These are phyloP conservation scores for Penicillium sp. DNA, from an alignment of 2,329 filamentous ascomycete genomes.

Conservation along the genomic window DNA sequence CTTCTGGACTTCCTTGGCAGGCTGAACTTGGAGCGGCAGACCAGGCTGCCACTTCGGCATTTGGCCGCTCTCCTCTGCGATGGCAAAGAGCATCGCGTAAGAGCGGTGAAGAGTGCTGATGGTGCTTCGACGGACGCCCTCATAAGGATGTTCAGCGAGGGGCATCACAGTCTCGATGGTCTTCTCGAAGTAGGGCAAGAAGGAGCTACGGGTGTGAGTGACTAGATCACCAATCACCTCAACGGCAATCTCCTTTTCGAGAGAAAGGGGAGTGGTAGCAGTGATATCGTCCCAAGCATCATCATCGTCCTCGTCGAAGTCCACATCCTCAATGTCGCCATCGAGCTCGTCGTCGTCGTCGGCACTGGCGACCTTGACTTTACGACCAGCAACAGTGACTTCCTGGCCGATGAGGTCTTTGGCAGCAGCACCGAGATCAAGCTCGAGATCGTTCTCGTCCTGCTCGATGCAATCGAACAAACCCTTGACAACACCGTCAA, in stretches of 20 bases:
- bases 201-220: constrained; percentile 73
- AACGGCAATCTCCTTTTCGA: constrained; percentile 95
- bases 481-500: constrained; percentile 43
- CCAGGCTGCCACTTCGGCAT: constrained; percentile 83
- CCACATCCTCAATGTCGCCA: constrained; percentile 56
- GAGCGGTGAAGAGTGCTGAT: constrained; percentile 89
- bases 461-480: constrained; percentile 82
- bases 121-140: constrained; percentile 87
- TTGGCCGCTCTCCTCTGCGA: constrained; percentile 72
- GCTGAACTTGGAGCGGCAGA: constrained; percentile 71
- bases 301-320: constrained; percentile 65
- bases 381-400: constrained; percentile 73
- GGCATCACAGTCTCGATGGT: constrained; percentile 75
- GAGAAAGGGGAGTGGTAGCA: constrained; percentile 78
- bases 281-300: constrained; percentile 79
- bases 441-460: constrained; percentile 75
- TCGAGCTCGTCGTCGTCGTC: constrained; percentile 57
- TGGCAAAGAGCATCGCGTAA: constrained; percentile 82
- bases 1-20: constrained; percentile 72
- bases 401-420: constrained; percentile 69
- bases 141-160: constrained; percentile 81
- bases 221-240: constrained; percentile 93
- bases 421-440: constrained; percentile 67
- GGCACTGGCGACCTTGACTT: constrained; percentile 69
- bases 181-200: constrained; percentile 80